A percentile compares a stretch with the other conserved stretches of the same genome.
Conservation (phyloP, 1,139 yeast genomes). For the Keqinozyma sinolaborantium region DNA sequence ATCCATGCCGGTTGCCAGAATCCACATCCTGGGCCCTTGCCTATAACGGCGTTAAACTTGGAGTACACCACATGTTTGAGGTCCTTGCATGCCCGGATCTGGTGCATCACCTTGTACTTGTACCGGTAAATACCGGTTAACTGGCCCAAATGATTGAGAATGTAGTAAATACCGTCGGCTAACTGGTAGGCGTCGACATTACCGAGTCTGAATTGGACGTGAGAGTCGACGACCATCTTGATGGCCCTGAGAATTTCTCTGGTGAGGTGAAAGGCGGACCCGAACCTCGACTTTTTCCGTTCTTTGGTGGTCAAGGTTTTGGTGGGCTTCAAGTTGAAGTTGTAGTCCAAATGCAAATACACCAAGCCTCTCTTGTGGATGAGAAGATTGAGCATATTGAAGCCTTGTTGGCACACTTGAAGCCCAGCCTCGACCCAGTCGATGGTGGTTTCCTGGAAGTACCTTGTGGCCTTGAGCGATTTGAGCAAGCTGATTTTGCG, state of each 20-base stretch:
- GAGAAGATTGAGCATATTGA: slow-evolving; percentile 84
- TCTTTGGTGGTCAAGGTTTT: slow-evolving; percentile 96
- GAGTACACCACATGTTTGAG: slow-evolving; percentile 87
- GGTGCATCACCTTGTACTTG: slow-evolving; percentile 98
- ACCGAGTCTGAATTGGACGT: slow-evolving; percentile 86
- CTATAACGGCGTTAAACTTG: slow-evolving; percentile 74
- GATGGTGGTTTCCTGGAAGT: slow-evolving; percentile 84
- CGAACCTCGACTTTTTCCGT: slow-evolving; percentile 92
- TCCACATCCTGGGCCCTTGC: slow-evolving; percentile 99
- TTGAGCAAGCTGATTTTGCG: slow-evolving; percentile 61
- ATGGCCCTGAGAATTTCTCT: slow-evolving; percentile 81
- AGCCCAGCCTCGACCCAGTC: slow-evolving; percentile 99
- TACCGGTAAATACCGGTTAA: slow-evolving; percentile 94
- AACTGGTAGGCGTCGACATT: slow-evolving; percentile 89
- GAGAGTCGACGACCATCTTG: slow-evolving; percentile 88
- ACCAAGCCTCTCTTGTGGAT: slow-evolving; percentile 92
- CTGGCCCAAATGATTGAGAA: slow-evolving; percentile 90
- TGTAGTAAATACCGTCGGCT: slow-evolving; percentile 91
- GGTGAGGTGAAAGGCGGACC: slow-evolving; percentile 91
- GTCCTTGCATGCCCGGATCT: slow-evolving; percentile 93
- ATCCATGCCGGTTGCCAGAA: slow-evolving; percentile 99
- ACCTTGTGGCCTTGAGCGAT: slow-evolving; percentile 72
- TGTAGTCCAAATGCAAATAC: slow-evolving; percentile 89
- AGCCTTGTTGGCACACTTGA: slow-evolving; percentile 91
- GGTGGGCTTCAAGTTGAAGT: slow-evolving; percentile 93